Evolutionary conservation across 2,329 filamentous ascomycete species (phyloP), one percentile per base, ranked within the genome.

Genomic region (Colletotrichum horii): DNA sequence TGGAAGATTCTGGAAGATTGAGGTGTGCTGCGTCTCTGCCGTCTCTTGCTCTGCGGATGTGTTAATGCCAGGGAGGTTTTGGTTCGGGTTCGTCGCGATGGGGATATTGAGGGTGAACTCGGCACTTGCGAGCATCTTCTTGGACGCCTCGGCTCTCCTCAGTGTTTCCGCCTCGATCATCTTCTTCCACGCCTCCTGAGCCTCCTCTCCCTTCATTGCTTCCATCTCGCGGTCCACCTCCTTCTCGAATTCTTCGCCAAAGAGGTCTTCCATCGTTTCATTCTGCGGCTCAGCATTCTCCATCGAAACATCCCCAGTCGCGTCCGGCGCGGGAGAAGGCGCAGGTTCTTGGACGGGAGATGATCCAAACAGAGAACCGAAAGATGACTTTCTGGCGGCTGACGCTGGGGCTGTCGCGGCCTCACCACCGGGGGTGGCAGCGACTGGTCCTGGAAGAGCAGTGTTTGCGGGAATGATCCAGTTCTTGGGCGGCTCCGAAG

Each of bases 371-470:
- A 52, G n/a, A 7, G 43, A 52, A 52, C 43, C 43, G 43, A 52
- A 24, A 52, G 43, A 52, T 52, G 43, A 52, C 43, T 52, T 52
- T 52, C 43, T 52, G 43, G n/a, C 43, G 6, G 43, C 14, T 52
- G 43, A 24, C 12, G 11, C 43, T 52, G 22, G 43, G 14, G 11
- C 6, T 52, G 43, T 52, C n/a, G n/a, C 43, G 6, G 43, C n/a
- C 43, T 22, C n/a, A 52, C 43, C 43, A 52, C 43, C n/a, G 14
- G n/a, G 43, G 43, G 9, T n/a, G 9, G 38, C 19, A 48, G 38
- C 19, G 38, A 48, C 38, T 48, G 0, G 0, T n/a, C 19, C 19
- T n/a, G 0, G 19, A n/a, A 6, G 11, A 1, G 38, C 38, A n/a
- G n/a, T 48, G 19, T 48, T 48, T 48, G 38, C 19, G 38, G 38